Conservation (phyloP, 179 eudicot genomes). For the Pouteria campechiana region DNA sequence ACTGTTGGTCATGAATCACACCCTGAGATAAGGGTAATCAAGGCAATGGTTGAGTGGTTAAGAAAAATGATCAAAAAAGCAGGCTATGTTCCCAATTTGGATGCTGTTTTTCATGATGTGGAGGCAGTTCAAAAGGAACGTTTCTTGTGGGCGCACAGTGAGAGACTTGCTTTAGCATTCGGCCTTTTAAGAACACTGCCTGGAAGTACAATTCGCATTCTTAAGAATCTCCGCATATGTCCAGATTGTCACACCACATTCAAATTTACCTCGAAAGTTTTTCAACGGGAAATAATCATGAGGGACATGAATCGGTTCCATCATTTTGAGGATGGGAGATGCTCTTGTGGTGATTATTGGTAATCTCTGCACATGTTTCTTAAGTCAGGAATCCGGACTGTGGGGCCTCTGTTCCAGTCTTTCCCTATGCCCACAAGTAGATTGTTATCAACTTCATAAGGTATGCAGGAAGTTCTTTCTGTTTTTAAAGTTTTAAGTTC, state of each 20-base stretch:
- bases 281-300: constrained; percentile 47
- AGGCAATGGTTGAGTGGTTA: constrained; percentile 57
- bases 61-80: constrained; percentile 31
- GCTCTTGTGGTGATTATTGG: constrained; percentile 81
- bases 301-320: constrained; percentile 76
- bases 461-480: too few species aligned
- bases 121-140: constrained; percentile 72
- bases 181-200: constrained; percentile 61
- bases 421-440: too few species aligned
- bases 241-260: constrained; percentile 51
- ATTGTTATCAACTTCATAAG: too few species aligned
- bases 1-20: constrained; percentile 63
- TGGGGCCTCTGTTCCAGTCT: too few species aligned
- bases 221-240: constrained; percentile 70
- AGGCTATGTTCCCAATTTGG: constrained; percentile 53
- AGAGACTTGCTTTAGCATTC: constrained; percentile 76
- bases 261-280: constrained; percentile 45
- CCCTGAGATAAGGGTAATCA: constrained; percentile 55
- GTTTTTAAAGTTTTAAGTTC: too few species aligned
- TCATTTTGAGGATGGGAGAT: constrained; percentile 45
- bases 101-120: constrained; percentile 61
- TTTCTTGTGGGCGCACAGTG: constrained; percentile 66
- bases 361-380: too few species aligned
- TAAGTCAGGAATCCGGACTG: too few species aligned
- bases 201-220: constrained; percentile 52